These are phyloP conservation scores for Lactarius quietus DNA, from an alignment of 768 basidiomycete genomes.

Conservation along the genomic window DNA sequence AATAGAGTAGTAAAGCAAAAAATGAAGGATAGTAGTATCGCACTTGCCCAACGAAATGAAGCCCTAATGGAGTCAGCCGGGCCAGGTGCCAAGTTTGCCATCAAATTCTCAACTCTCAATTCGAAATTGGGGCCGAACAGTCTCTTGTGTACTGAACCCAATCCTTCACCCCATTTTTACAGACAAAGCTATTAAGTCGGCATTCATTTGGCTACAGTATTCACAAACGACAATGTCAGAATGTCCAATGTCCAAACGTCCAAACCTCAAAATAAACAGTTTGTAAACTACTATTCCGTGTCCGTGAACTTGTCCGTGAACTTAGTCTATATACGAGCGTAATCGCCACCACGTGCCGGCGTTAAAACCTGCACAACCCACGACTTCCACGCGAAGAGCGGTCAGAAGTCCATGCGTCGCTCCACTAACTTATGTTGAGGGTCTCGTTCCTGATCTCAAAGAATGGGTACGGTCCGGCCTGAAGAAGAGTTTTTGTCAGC, in stretches of 20 bases:
- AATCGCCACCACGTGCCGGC: neutral
- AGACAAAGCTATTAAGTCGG: neutral
- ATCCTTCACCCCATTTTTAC: neutral
- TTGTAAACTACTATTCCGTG: neutral
- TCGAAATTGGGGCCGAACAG: too few relatives aligned
- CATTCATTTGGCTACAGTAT: neutral
- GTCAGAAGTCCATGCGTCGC: neutral
- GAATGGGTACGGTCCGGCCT: slow-evolving; percentile 12
- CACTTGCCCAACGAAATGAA: too few relatives aligned
- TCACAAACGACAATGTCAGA: neutral
- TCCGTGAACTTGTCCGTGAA: neutral
- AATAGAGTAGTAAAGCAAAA: too few relatives aligned
- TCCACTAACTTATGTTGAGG: slow-evolving; percentile 9
- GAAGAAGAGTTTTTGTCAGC: neutral
- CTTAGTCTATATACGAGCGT: neutral
- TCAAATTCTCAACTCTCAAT: too few relatives aligned
- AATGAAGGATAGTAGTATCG: too few relatives aligned
- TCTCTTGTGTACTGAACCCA: too few relatives aligned
- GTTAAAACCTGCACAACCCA: neutral
- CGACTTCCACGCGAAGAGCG: neutral
- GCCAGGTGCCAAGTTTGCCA: too few relatives aligned
- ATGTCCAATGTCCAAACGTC: neutral
- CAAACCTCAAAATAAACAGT: too few relatives aligned
- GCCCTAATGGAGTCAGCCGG: too few relatives aligned
- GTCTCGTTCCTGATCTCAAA: slow-evolving; percentile 16